These are phyloP conservation scores for Yamagishiella unicocca DNA, from an alignment of 139 green algal genomes.

Conservation along the genomic window DNA sequence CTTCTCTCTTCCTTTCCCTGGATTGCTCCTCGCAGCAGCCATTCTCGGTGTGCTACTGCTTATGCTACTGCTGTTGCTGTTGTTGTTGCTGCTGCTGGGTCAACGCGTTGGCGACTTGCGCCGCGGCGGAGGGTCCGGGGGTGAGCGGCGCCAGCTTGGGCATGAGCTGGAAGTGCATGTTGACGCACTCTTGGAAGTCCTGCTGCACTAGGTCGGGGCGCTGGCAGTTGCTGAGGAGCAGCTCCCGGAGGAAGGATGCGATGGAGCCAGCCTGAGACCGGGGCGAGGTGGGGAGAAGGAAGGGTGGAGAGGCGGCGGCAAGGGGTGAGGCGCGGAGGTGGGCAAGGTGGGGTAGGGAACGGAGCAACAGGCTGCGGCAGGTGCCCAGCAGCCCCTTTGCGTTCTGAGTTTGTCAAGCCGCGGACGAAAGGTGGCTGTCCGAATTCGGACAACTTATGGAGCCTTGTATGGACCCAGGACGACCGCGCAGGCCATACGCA, in stretches of 20 bases:
- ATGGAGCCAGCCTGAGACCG: constrained; percentile 63
- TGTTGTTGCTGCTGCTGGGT: constrained; percentile 14
- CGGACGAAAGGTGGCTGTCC: no score
- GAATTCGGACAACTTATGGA: no score
- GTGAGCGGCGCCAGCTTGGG: constrained; percentile 41
- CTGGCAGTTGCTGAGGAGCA: constrained; percentile 59
- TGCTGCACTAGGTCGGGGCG: constrained; percentile 61
- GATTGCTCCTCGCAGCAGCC: no score
- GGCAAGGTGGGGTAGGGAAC: no score
- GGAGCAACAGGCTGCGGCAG: no score
- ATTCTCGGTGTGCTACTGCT: constrained; percentile 10
- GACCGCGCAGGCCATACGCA: no score
- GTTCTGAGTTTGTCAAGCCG: no score
- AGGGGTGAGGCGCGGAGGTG: no score
- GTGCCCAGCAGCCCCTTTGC: no score
- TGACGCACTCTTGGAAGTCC: constrained; percentile 68
- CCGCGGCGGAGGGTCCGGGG: constrained; percentile 46
- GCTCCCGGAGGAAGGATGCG: constrained; percentile 66
- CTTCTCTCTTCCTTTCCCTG: no score
- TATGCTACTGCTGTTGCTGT: constrained; percentile 13
- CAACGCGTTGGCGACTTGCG: constrained; percentile 20
- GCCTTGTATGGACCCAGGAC: no score
- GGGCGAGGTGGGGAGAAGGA: neutral
- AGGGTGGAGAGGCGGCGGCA: no score
- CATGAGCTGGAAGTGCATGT: constrained; percentile 67